Conservation (phyloP, 2,329 filamentous ascomycete genomes). For the Cercospora sesami region DNA sequence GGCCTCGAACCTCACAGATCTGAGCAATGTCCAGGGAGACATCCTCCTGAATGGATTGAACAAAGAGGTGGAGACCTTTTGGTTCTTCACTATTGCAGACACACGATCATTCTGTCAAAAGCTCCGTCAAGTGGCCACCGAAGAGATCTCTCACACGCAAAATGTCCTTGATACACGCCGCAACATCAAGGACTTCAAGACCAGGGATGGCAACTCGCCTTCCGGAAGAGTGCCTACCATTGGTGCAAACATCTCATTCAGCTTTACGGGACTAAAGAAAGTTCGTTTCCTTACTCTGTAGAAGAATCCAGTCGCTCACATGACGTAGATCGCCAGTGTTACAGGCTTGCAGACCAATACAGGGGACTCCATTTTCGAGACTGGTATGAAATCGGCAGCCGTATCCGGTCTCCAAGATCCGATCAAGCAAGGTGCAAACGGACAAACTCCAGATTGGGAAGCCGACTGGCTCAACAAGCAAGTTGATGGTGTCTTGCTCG, state of each 20-base stretch:
- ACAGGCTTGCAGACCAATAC: constrained; percentile 34
- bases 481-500: constrained; percentile 42
- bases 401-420: constrained; percentile 30
- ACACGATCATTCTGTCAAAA: constrained; percentile 27
- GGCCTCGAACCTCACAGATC: constrained; percentile 19
- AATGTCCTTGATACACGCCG: constrained; percentile 25
- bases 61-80: constrained; percentile 33
- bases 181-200: constrained; percentile 28
- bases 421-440: constrained; percentile 30
- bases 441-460: constrained; percentile 27
- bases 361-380: constrained; percentile 38
- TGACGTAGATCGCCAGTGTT: constrained; percentile 29
- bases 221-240: constrained; percentile 23
- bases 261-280: constrained; percentile 32
- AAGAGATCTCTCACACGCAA: constrained; percentile 30
- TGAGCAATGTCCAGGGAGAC: constrained; percentile 34
- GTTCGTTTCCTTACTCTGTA: neutral
- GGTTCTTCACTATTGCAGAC: constrained; percentile 34
- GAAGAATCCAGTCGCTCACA: neutral
- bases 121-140: constrained; percentile 25
- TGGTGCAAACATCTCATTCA: constrained; percentile 36
- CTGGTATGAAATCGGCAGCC: constrained; percentile 40
- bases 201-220: constrained; percentile 11
- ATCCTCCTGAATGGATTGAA: constrained; percentile 33
- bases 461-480: constrained; percentile 37